Evolutionary conservation across 2,329 filamentous ascomycete genomes (phyloP).

Genomic region (Rutstroemia sp.): DNA sequence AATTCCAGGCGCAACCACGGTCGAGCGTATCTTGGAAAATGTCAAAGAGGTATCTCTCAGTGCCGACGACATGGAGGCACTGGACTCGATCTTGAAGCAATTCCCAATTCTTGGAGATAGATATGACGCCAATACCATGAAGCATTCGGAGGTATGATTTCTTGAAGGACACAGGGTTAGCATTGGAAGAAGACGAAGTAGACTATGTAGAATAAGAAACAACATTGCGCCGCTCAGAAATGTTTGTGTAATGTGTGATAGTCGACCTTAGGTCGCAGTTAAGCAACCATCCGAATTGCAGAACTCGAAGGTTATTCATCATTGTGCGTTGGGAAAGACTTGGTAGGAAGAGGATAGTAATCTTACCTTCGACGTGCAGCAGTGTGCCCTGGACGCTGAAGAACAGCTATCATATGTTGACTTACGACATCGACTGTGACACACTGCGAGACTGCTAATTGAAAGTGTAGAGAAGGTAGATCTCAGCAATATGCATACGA

Average conservation of each 20-base stretch:
- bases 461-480: too few species aligned
- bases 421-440: too few species aligned
- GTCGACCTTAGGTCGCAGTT: constrained; percentile 20
- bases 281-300: constrained; percentile 26
- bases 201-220: not conserved
- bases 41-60: constrained; percentile 41
- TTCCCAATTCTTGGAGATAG: constrained; percentile 42
- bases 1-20: constrained; percentile 57
- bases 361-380: not conserved
- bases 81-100: constrained; percentile 41
- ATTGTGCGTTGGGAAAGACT: constrained; percentile 7
- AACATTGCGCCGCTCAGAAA: constrained; percentile 1
- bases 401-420: too few species aligned
- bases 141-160: not conserved
- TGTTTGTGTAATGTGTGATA: constrained; percentile 25
- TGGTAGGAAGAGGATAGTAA: not conserved
- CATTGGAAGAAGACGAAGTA: not conserved
- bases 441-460: too few species aligned
- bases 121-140: constrained; percentile 31
- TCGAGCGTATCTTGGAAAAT: constrained; percentile 54
- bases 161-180: not conserved
- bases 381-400: too few species aligned
- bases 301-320: constrained; percentile 27
- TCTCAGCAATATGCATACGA: too few species aligned
- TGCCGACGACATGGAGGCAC: constrained; percentile 42